Evolutionary conservation across 192 early-diverging fungal genomes (phyloP).

Genomic region (Coemansia erecta): DNA sequence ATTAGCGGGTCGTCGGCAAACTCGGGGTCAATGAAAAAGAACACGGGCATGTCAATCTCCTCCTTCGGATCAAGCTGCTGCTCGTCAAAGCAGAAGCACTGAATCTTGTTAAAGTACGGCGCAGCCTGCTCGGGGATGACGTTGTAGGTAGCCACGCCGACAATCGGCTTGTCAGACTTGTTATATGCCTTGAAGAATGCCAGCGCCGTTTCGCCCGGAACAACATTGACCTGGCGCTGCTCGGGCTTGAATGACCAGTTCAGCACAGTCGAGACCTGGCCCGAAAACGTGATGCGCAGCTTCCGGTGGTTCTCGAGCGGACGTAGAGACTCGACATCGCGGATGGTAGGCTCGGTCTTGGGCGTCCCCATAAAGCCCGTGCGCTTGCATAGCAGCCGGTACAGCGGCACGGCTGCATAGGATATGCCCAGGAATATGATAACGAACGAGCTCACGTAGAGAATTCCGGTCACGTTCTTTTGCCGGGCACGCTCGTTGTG

Average conservation of each 20-base stretch:
- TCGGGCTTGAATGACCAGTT: conserved; percentile 91
- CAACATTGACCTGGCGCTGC: conserved; percentile 79
- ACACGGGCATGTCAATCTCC: conserved; percentile 93
- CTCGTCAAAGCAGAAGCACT: conserved; percentile 99
- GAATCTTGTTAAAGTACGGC: conserved; percentile 99
- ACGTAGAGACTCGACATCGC: conserved; percentile 59
- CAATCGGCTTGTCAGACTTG: conserved; percentile 77
- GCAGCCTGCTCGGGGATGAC: conserved; percentile 90
- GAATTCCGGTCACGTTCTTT: conserved; percentile 48
- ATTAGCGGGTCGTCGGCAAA: conserved; percentile 92
- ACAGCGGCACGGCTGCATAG: conserved; percentile 94
- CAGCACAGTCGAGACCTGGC: conserved; percentile 72
- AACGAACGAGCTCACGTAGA: conserved; percentile 81
- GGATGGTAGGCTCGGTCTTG: conserved; percentile 63
- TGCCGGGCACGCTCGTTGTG: conserved; percentile 32
- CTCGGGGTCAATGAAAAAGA: conserved; percentile 98
- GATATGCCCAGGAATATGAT: conserved; percentile 80
- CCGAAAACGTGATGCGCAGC: conserved; percentile 68
- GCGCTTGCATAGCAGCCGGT: conserved; percentile 90
- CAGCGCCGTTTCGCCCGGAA: conserved; percentile 94
- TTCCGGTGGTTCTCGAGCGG: conserved; percentile 63
- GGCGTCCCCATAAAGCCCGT: conserved; percentile 93
- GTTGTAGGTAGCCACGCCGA: conserved; percentile 96
- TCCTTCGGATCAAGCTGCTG: conserved; percentile 86
- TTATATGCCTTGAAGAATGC: conserved; percentile 96